Conservation (phyloP, 2,329 filamentous ascomycete species). For the Alternaria arbusti region DNA sequence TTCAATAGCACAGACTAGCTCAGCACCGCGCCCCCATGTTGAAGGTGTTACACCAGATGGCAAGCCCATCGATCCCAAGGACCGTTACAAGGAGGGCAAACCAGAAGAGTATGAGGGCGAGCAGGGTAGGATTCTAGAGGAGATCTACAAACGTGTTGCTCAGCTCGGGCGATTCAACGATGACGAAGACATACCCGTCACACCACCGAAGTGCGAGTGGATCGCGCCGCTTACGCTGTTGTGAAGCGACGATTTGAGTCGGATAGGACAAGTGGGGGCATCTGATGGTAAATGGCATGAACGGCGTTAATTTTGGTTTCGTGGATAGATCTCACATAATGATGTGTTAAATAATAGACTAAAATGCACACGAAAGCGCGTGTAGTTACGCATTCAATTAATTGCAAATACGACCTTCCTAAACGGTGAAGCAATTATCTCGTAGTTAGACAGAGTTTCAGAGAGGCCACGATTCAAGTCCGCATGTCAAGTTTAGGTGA, state of each 20-base stretch:
- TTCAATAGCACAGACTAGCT: constrained; percentile 56
- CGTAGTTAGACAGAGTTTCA: neutral
- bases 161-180: constrained; percentile 72
- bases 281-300: neutral
- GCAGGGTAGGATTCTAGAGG: constrained; percentile 59
- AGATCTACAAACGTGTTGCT: constrained; percentile 69
- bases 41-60: constrained; percentile 11
- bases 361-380: neutral
- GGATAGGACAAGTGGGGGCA: neutral
- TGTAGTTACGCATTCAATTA: neutral
- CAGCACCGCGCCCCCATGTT: constrained; percentile 12
- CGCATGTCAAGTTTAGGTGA: neutral
- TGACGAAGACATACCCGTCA: constrained; percentile 73
- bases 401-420: neutral
- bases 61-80: constrained; percentile 42
- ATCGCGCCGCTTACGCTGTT: constrained; percentile 9
- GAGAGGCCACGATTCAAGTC: neutral
- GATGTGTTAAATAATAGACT: neutral
- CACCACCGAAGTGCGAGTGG: constrained; percentile 80
- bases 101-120: constrained; percentile 65
- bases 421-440: neutral
- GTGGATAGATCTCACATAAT: neutral
- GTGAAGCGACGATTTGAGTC: neutral
- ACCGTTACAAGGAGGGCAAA: constrained; percentile 65
- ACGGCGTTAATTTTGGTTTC: neutral